Evolutionary conservation across 805 yeast genomes (phyloP).

Genomic region (Candida nemodendra): DNA sequence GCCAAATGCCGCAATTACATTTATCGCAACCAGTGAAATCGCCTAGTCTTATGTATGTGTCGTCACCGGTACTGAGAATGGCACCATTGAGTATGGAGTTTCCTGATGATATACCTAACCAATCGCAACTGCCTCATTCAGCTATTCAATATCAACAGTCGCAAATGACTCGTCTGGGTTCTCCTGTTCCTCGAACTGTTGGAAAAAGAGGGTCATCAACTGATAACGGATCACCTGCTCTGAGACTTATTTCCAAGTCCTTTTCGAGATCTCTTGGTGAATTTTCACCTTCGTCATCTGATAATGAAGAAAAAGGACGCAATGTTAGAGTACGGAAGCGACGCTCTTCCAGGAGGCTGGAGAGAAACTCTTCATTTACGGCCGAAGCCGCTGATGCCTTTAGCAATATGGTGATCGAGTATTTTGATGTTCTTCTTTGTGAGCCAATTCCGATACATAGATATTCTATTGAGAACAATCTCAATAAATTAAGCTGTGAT

Average conservation of each 20-base stretch:
- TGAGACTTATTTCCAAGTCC: conserved; percentile 25
- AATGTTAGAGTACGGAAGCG: conserved; percentile 52
- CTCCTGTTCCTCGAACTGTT: conserved; percentile 16
- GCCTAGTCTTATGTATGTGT: conserved; percentile 20
- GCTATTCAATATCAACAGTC: conserved; percentile 5
- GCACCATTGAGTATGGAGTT: conserved; percentile 35
- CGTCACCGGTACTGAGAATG: conserved; percentile 30
- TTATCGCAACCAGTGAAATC: conserved; percentile 14
- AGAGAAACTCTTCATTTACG: conserved; percentile 24
- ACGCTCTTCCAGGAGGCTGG: conserved; percentile 44
- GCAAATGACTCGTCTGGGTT: conserved; percentile 12
- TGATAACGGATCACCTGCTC: conserved; percentile 24
- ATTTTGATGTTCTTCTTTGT: conserved; percentile 71
- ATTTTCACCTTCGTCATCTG: conserved; percentile 61
- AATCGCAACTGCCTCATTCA: conserved; percentile 5
- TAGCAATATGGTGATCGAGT: conserved; percentile 20
- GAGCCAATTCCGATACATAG: conserved; percentile 85
- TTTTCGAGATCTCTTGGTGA: conserved; percentile 25
- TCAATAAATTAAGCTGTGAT: conserved; percentile 72
- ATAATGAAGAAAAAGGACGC: conserved; percentile 61
- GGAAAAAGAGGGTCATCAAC: conserved; percentile 9
- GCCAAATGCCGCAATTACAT: background rate
- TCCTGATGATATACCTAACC: conserved; percentile 33
- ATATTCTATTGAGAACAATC: conserved; percentile 58
- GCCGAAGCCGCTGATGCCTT: conserved; percentile 18